Evolutionary conservation across 2,329 filamentous ascomycete species (phyloP), one percentile per base, ranked within the genome.

Genomic region (Coleophoma eucalyptorum): DNA sequence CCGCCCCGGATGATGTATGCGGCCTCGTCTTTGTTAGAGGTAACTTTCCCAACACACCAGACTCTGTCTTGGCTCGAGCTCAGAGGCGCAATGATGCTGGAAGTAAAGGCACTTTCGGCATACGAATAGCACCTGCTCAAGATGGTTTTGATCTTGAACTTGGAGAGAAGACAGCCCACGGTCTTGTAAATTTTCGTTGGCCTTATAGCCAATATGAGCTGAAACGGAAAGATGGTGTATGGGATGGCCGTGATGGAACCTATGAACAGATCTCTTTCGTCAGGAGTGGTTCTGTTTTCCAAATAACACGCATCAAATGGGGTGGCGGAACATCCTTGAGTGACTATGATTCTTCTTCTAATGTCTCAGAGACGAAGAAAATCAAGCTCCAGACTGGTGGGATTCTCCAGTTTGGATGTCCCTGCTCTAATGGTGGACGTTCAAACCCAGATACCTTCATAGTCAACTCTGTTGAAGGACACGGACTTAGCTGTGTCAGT

Each of bases 181-280:
- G 57, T 11, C 51, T 52, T 16, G 44, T 57, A 1, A 59, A 59
- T 43, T 43, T 54, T n/a, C 51, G 55, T 26, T 59, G 57, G 57
- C 57, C 57, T 2, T 59, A 55, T 35, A 54, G 49, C 12, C 47
- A 54, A 32, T 54, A 58, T 43, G 52, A 51, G 4, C 43, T 59
- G 13, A 48, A 50, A 37, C 41, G 50, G 5, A 54, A 48, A 20
- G 20, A 42, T 19, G 48, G 43, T 11, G 31, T 49, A 11, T 42
- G 18, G 19, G 52, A 54, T 32, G 38, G 31, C 19, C 48, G 33
- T 21, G 43, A 43, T 5, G 55, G 55, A 3, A 55, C 49, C 19
- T 55, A 49, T 45, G 52, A 55, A 33, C 44, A 54, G 46, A 52
- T 58, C 18, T 57, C 54, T 12, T 58, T 60, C 34, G 51, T 60